phyloP scores from a whole-genome alignment of 2,329 filamentous ascomycete species.

The Trichoderma breve region DNA sequence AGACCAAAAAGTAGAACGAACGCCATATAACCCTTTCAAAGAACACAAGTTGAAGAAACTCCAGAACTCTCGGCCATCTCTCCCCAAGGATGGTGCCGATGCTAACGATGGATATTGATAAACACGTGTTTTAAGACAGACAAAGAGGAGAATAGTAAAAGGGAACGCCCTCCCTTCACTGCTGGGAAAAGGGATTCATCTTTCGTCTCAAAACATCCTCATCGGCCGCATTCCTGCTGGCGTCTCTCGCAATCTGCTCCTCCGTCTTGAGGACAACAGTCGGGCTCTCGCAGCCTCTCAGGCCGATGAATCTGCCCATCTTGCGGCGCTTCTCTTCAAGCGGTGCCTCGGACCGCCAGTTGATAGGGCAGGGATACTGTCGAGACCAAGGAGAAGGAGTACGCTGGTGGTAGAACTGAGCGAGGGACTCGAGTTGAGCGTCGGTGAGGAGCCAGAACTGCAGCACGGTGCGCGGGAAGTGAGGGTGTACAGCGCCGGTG shows the following conservation, averaged over 20 bases:
- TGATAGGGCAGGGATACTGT: constrained; percentile 67
- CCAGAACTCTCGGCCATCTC: neutral
- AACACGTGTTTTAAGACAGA: neutral
- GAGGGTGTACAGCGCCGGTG: constrained; percentile 60
- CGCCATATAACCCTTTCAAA: neutral
- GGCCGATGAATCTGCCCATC: constrained; percentile 71
- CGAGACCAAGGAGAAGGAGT: constrained; percentile 53
- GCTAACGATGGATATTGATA: neutral
- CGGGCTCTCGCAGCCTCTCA: constrained; percentile 54
- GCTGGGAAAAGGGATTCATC: constrained; percentile 31
- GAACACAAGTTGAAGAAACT: neutral
- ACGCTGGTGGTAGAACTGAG: constrained; percentile 71
- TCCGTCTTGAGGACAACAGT: constrained; percentile 39
- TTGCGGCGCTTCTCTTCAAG: constrained; percentile 68
- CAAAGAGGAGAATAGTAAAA: neutral
- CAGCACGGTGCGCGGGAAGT: constrained; percentile 65
- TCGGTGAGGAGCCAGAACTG: constrained; percentile 74
- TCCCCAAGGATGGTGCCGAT: neutral
- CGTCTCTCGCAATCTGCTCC: constrained; percentile 48
- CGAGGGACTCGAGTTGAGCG: constrained; percentile 65
- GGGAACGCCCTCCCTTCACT: neutral
- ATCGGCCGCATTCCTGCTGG: constrained; percentile 38
- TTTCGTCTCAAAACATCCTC: constrained; percentile 51
- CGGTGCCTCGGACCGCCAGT: constrained; percentile 54
- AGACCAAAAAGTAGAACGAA: neutral